Evolutionary conservation across 345 rosid species (phyloP).

Genomic region (Carallia pectinifolia): DNA sequence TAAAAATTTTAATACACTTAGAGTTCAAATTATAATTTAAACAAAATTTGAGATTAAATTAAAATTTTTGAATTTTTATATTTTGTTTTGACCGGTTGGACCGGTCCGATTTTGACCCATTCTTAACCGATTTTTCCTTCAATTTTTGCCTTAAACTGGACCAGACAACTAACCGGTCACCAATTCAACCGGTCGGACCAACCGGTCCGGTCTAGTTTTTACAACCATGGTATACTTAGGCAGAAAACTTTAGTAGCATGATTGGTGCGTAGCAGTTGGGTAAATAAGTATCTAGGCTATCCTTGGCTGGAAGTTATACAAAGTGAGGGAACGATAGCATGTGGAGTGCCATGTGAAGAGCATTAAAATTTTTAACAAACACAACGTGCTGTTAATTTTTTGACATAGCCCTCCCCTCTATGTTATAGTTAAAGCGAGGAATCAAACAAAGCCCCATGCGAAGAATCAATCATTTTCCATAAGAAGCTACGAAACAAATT

Average conservation of each 20-base stretch:
- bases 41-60: no score
- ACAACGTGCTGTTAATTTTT: conserved; percentile 20
- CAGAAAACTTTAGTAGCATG: conserved; percentile 5
- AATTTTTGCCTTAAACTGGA: no score
- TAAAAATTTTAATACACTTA: no score
- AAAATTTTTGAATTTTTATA: no score
- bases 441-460: conserved; percentile 49
- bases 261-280: conserved; percentile 5
- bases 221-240: no score
- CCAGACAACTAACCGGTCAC: no score
- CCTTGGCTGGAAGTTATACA: not conserved
- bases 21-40: no score
- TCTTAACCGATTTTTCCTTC: no score
- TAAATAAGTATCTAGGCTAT: conserved; percentile 1
- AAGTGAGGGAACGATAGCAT: conserved; percentile 29
- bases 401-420: conserved; percentile 1
- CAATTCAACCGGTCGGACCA: no score
- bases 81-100: no score
- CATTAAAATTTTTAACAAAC: conserved; percentile 27
- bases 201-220: no score
- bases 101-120: no score
- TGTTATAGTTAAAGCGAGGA: conserved; percentile 15
- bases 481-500: not conserved
- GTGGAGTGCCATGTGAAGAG: conserved; percentile 51
- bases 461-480: conserved; percentile 29